Base-by-base conservation (phyloP, 306 rosid genomes). In the Albizia julibrissin region DNA sequence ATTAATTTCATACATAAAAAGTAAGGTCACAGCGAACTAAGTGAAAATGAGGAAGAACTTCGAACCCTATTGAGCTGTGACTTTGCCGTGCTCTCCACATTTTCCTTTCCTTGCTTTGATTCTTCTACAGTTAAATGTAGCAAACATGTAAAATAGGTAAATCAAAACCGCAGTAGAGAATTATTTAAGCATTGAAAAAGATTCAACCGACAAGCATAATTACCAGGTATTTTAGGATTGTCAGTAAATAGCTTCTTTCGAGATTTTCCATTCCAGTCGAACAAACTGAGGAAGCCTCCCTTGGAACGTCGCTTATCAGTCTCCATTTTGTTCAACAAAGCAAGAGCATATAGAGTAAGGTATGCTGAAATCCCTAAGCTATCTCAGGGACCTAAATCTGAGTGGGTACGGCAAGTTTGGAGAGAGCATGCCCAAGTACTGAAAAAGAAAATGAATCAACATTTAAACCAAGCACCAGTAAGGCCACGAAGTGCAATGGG, bases 251-350 rank as follows among this genome's bases (percentile, higher is more conserved):
- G 87, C 87, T 92, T 93, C 91, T 91, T 95, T 65, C 93, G 85
- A 86, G 99, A 93, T 91, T 93, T 95, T 12, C 91, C 91, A 85
- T 93, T 93, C 99, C 99, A 93, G 84, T 95, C 97, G 87, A 93
- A 93, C 85, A 95, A 86, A 87, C 88, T 90, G 76, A 95, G 88
- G 84, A 95, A 92, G 70, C 99, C 91, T 81, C 97, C 99, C 78
- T 87, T 95, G 6, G 95, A 90, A 80, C 98, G 94, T 71, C 76
- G 89, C 77, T 95, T 93, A 89, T 93, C 95, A 86, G 84, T 89
- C 84, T 87, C 94, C 95, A 91, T 91, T 75, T 75, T 67, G 72
- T 15, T 56, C 84, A 75, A 58, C 52, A 82, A 78, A 84, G 18
- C 84, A 46, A 64, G 72, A 44, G 26, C 72, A 47, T 19, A 84